Percentiles rank a stretch among this genome's conserved stretches.
Conservation (phyloP, 768 basidiomycete species). For the Heimioporus sp. region DNA sequence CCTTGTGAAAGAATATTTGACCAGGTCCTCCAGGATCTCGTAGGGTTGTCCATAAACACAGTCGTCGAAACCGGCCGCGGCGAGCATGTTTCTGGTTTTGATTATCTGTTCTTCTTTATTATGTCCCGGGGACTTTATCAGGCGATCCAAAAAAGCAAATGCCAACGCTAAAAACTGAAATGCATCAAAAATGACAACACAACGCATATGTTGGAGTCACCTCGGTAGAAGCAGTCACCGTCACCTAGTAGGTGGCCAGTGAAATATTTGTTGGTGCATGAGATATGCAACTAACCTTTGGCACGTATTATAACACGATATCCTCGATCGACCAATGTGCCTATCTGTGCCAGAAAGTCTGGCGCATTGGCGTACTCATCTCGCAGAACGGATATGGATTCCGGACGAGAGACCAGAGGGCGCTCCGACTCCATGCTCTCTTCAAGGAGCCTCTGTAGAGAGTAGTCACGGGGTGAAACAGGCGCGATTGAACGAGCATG, state of each 20-base stretch:
- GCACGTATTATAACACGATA: slow-evolving; percentile 68
- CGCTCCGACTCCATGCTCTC: slow-evolving; percentile 37
- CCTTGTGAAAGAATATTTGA: slow-evolving; percentile 40
- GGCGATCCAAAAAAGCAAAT: slow-evolving; percentile 76
- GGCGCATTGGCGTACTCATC: slow-evolving; percentile 63
- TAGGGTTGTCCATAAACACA: slow-evolving; percentile 77
- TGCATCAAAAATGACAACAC: slow-evolving; percentile 12
- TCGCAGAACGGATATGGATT: slow-evolving; percentile 53
- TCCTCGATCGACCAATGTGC: slow-evolving; percentile 61
- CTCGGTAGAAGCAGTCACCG: slow-evolving; percentile 92
- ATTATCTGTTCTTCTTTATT: slow-evolving; percentile 48
- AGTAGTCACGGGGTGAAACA: background rate
- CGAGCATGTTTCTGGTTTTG: slow-evolving; percentile 52
- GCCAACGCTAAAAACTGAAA: slow-evolving; percentile 59
- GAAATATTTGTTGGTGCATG: background rate
- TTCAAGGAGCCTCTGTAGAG: slow-evolving; percentile 37
- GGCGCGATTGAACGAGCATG: background rate
- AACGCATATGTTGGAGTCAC: slow-evolving; percentile 40
- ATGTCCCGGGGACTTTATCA: slow-evolving; percentile 50
- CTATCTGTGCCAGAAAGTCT: slow-evolving; percentile 71
- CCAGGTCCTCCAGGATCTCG: slow-evolving; percentile 54
- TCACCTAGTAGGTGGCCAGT: slow-evolving; percentile 50
- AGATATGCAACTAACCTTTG: slow-evolving; percentile 48
- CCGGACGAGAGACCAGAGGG: slow-evolving; percentile 55
- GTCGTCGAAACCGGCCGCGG: slow-evolving; percentile 58